phyloP scores from a whole-genome alignment of 352 stramenopile genomes.

The Achlya hypogyna region DNA sequence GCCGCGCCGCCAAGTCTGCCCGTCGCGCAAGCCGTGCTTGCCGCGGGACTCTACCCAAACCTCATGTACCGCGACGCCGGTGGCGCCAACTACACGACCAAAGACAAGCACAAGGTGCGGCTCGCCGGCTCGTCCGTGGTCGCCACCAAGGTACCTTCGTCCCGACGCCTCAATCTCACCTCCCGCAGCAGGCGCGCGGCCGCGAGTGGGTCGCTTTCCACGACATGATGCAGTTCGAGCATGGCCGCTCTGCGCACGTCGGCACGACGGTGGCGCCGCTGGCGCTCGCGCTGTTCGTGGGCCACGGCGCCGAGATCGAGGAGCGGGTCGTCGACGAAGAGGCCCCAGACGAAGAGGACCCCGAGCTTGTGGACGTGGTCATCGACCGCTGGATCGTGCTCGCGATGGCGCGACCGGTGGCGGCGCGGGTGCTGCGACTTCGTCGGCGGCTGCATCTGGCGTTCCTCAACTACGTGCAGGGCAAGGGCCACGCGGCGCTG shows the following conservation, averaged over 20 bases:
- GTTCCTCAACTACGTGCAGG: conserved; percentile 59
- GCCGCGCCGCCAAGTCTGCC: neutral
- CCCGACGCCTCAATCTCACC: no score
- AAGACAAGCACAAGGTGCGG: conserved; percentile 60
- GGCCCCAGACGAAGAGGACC: conserved; percentile 26
- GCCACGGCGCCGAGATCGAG: conserved; percentile 26
- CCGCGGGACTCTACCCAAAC: conserved; percentile 68
- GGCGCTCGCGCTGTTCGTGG: conserved; percentile 51
- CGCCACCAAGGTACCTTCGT: conserved; percentile 10
- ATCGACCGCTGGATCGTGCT: conserved; percentile 75
- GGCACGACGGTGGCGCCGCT: conserved; percentile 52
- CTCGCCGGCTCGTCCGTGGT: conserved; percentile 33
- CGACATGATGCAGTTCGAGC: conserved; percentile 79
- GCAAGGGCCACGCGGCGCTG: conserved; percentile 1
- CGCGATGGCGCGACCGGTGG: conserved; percentile 32
- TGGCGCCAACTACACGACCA: conserved; percentile 50
- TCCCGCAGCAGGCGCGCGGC: conserved; percentile 23
- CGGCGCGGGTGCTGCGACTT: conserved; percentile 35
- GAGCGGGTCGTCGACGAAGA: conserved; percentile 19
- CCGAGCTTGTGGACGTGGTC: conserved; percentile 33
- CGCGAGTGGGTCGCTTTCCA: conserved; percentile 69
- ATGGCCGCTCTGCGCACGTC: conserved; percentile 55
- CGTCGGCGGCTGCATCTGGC: conserved; percentile 46
- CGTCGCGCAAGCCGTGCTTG: conserved; percentile 40
- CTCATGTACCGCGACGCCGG: conserved; percentile 33